Base-by-base conservation (phyloP, 139 green algal genomes). In the Mesostigma viride region DNA sequence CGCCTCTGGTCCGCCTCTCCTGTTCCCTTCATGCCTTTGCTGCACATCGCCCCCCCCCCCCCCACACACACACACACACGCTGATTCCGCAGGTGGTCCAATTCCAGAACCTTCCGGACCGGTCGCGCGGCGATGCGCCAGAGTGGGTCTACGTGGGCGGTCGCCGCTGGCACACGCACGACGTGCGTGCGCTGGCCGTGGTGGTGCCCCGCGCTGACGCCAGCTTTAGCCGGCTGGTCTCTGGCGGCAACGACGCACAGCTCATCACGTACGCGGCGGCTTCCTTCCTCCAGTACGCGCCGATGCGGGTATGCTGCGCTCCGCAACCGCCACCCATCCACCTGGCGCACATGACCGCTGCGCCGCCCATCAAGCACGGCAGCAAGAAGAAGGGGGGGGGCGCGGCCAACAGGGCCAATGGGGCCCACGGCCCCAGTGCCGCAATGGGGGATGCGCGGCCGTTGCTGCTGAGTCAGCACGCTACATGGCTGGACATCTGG, bases 81-180 rank as follows among this genome's bases (percentile, higher is more conserved):
- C n/a, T n/a, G n/a, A n/a, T n/a, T n/a, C n/a, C n/a, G n/a, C n/a
- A n/a, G n/a, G n/a, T n/a, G n/a, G n/a, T n/a, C n/a, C n/a, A n/a
- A n/a, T n/a, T n/a, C n/a, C n/a, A n/a, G n/a, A n/a, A n/a, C n/a
- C n/a, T n/a, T n/a, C n/a, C n/a, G 14, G 40, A 24, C 56, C 60
- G 0, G 20, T 74, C 35, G 72, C 14, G 40, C 14, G 17, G 40
- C 40, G 14, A 17, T 53, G 40, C 40, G 40, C 40, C 14, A 53
- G 40, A 53, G 17, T 96, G 91, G 89, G 79, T 76, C 8, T 90
- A 85, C 75, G 67, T 89, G 2, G 77, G 84, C 31, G 76, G 76
- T 61, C 89, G 91, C 75, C 75, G 83, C 2, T 79, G 88, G 0
- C 91, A 96, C 84, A 86, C 81, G 0, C 88, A 95, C 74, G 90